A percentile compares a stretch with the other conserved stretches of the same genome.
Evolutionary conservation across 169 alveolate species (phyloP).

Genomic region (Eimeria sp.): DNA sequence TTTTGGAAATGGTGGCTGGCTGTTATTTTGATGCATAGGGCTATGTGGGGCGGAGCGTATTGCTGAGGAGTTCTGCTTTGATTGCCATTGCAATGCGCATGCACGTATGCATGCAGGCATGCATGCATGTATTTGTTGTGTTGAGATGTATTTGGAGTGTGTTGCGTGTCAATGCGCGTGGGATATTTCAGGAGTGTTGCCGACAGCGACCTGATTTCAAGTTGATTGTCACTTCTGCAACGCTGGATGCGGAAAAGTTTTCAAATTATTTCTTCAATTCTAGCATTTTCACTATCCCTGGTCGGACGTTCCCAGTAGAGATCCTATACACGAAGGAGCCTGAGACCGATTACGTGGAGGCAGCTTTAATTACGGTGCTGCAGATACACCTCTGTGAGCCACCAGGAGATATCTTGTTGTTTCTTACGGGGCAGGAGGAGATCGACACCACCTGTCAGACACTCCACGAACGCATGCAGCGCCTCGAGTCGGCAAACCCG

Average conservation of each 20-base stretch:
- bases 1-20: too few species aligned
- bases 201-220: conserved; percentile 96
- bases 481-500: conserved; percentile 96
- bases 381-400: conserved; percentile 98
- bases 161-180: neutral
- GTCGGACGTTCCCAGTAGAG: conserved; percentile 99
- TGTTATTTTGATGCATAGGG: too few species aligned
- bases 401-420: conserved; percentile 99
- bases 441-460: conserved; percentile 99
- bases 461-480: conserved; percentile 94
- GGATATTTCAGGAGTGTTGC: conserved; percentile 90
- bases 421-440: conserved; percentile 99
- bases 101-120: neutral
- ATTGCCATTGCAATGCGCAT: too few species aligned
- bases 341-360: conserved; percentile 99
- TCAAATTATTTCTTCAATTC: conserved; percentile 98
- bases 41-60: too few species aligned
- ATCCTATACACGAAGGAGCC: conserved; percentile 97
- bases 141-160: neutral
- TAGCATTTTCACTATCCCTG: conserved; percentile 99
- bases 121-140: neutral
- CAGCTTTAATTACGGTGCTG: conserved; percentile 98
- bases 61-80: too few species aligned
- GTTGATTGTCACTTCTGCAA: conserved; percentile 99
- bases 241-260: conserved; percentile 98